A percentile compares a stretch with the other conserved stretches of the same genome.
Evolutionary conservation across 2,329 filamentous ascomycete genomes (phyloP).

Genomic region (Pseudopyricularia javanii): DNA sequence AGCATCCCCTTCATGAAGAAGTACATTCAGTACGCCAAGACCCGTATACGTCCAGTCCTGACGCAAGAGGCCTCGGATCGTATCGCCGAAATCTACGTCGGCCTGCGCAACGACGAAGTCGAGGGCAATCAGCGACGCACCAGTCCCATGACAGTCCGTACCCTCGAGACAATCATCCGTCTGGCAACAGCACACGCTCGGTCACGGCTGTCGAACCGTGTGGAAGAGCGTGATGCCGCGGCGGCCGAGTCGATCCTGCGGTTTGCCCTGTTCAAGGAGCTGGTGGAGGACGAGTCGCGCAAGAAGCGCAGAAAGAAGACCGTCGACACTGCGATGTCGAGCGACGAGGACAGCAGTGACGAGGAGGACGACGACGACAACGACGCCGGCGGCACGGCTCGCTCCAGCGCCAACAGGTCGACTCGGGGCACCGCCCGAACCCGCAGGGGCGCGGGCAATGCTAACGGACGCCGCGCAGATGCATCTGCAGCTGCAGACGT

Average conservation of each 20-base stretch:
- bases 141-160: slow-evolving; percentile 91
- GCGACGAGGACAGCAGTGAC: slow-evolving; percentile 40
- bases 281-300: slow-evolving; percentile 65
- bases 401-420: slow-evolving; percentile 16
- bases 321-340: slow-evolving; percentile 43
- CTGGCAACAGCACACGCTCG: slow-evolving; percentile 93
- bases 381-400: slow-evolving; percentile 23
- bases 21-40: slow-evolving; percentile 97
- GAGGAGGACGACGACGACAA: slow-evolving; percentile 51
- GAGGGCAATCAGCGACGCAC: slow-evolving; percentile 89
- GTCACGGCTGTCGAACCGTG: slow-evolving; percentile 71
- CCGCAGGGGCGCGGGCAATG: slow-evolving; percentile 14
- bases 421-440: slow-evolving; percentile 18
- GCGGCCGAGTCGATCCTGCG: slow-evolving; percentile 82
- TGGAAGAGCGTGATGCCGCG: slow-evolving; percentile 80
- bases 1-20: slow-evolving; percentile 99
- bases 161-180: slow-evolving; percentile 95
- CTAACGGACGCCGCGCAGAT: slow-evolving; percentile 8
- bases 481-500: slow-evolving; percentile 18
- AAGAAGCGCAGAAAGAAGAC: slow-evolving; percentile 70
- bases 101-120: slow-evolving; percentile 89
- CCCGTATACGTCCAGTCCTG: slow-evolving; percentile 74
- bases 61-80: slow-evolving; percentile 87
- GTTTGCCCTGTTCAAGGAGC: slow-evolving; percentile 95
- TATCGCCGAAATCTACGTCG: slow-evolving; percentile 83